Base-by-base conservation (phyloP, 805 yeast species). In the Starmerella sirachaensis region DNA sequence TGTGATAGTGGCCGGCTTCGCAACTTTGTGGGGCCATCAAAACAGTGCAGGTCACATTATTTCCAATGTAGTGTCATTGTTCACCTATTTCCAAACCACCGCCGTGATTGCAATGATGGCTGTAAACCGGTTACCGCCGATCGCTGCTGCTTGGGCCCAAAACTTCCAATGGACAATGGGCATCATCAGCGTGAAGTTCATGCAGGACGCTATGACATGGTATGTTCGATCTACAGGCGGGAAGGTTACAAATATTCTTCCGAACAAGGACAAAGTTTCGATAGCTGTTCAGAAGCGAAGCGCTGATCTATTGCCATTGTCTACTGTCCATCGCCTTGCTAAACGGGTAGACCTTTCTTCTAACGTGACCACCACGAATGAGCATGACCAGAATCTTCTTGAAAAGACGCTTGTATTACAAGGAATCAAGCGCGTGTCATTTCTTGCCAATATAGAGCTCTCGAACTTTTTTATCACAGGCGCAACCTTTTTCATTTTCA, bases 131-230 rank as follows among this genome's bases (percentile, higher is more conserved):
- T 81, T 84, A 16, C 98, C 98, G 2, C 98, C 98, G 2, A 86
- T 91, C 49, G 97, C 96, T 5, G 84, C 94, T 3, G 86, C 97
- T 2, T 88, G 98, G 98, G 76, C 93, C 22, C 94, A 88, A 61
- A 91, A 88, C 63, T 91, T 91, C 66, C 76, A 74, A 60, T 88
- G 97, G 97, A 76, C 96, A 1, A 72, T 88, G 72, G 98, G 98
- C 32, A 77, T 88, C 47, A 81, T 91, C 51, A 69, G 70, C 37
- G 73, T 76, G 6, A 59, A 61, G 11, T 82, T 85, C 53, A 78
- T 88, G 73, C 95, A 86, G 58, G 35, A 38, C 4, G 54, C 56
- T 13, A 19, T 48, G 35, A 32, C 45, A 19, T 52, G 56, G 56
- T 52, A 52, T 29, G 50, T 52, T 11, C 40, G 51, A 21, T 37